Evolutionary conservation across 306 rosid genomes (phyloP), one percentile per base, ranked within the genome.

Genomic region (Malus asiatica): DNA sequence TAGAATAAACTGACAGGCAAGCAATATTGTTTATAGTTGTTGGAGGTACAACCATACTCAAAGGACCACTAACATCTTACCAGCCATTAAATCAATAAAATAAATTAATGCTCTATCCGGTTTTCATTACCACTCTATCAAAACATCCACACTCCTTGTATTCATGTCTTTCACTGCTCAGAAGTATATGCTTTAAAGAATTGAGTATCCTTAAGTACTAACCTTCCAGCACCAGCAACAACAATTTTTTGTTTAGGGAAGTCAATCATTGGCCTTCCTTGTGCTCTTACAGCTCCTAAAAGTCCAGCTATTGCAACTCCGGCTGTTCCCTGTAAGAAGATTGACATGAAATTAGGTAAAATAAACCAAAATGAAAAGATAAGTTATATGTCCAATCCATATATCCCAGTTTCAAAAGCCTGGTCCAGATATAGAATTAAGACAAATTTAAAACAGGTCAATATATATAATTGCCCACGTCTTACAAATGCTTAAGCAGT

Each of bases 161-260:
- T 71, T 71, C 32, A 27, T 20, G 7, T 59, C 68, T 40, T 72
- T 40, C 18, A 27, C 12, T 73, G 30, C 35, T 74, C 29, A 44
- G 44, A 74, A 60, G 60, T 60, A 29, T 59, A 45, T 9, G 52
- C 9, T 60, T 27, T 42, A 61, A 25, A 6, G 45, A 42, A 13
- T 6, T 22, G 11, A 15, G 25, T 67, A 67, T 35, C 6, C 42
- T 38, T 61, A 27, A 16, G 77, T 18, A 77, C 88, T 75, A 79
- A 92, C 99, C 99, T 96, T 88, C 99, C 99, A 85, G 99, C 99
- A 83, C 99, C 99, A 70, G 99, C 99, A 77, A 96, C 99, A 84
- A 96, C 99, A 79, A 96, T 96, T 90, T 90, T 96, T 74, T 88
- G 95, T 80, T 92, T 96, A 57, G 99, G 98, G 74, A 96, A 96